Evolutionary conservation across 352 stramenopile species (phyloP).

Genomic region (Phytopythium chamaehyphon): DNA sequence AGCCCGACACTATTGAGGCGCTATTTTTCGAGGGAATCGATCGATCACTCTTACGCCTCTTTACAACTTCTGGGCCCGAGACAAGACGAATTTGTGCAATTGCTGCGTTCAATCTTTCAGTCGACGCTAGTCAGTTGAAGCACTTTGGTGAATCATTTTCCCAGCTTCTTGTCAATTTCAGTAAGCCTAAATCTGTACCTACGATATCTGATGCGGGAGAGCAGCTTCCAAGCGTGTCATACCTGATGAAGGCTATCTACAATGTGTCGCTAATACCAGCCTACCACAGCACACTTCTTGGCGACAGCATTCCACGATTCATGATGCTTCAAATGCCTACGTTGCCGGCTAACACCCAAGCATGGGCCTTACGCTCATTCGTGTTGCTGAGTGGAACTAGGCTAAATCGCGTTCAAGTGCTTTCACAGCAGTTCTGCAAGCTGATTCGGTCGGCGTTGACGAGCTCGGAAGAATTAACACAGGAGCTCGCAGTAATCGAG

Average conservation of each 20-base stretch:
- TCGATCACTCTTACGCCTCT: constrained; percentile 44
- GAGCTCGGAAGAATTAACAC: constrained; percentile 31
- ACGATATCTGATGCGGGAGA: constrained; percentile 5
- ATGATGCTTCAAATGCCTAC: constrained; percentile 39
- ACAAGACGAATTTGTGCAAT: constrained; percentile 70
- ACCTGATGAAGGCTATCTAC: constrained; percentile 71
- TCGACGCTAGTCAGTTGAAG: constrained; percentile 47
- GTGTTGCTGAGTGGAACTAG: constrained; percentile 50
- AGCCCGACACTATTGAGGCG: constrained; percentile 43
- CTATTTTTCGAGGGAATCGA: constrained; percentile 73
- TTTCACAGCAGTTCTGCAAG: constrained; percentile 48
- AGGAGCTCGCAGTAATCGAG: constrained; percentile 51
- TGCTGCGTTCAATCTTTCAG: constrained; percentile 67
- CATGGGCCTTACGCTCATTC: constrained; percentile 41
- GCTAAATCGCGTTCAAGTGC: constrained; percentile 37
- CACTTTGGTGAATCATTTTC: constrained; percentile 62
- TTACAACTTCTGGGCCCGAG: constrained; percentile 37
- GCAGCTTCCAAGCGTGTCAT: constrained; percentile 8
- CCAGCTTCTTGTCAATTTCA: constrained; percentile 40
- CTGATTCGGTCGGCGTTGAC: constrained; percentile 42
- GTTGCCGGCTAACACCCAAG: constrained; percentile 32
- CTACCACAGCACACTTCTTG: constrained; percentile 56
- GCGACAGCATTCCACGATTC: constrained; percentile 64
- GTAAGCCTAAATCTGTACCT: constrained; percentile 7
- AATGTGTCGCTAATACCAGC: constrained; percentile 51